phyloP scores from a whole-genome alignment of 73 alveolate genomes.

The Durusdinium trenchii region DNA sequence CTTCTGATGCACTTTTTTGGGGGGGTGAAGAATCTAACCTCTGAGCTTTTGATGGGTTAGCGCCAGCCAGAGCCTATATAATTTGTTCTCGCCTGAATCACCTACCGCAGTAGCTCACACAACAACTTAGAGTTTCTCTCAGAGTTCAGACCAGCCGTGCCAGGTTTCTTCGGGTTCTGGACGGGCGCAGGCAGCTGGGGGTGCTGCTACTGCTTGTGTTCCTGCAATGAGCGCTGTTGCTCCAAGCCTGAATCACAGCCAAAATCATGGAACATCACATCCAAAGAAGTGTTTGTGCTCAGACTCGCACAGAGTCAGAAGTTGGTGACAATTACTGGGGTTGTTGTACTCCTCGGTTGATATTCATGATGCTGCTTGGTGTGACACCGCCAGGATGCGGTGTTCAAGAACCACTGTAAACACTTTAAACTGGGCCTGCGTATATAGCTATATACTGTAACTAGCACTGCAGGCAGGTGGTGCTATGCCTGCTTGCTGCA shows the following conservation, averaged over 20 bases:
- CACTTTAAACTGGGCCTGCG: no score
- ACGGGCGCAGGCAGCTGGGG: neutral
- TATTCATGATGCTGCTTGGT: no score
- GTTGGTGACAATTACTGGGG: no score
- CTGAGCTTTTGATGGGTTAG: neutral
- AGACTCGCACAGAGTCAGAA: neutral
- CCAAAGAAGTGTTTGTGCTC: neutral
- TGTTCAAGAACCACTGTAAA: no score
- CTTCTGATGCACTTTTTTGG: neutral
- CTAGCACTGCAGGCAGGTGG: no score
- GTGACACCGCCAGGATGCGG: no score
- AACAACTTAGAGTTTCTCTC: no score
- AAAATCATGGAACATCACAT: neutral
- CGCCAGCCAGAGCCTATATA: neutral
- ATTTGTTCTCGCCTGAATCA: neutral
- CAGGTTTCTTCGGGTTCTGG: constrained; percentile 43
- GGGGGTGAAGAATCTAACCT: neutral
- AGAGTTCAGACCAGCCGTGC: neutral
- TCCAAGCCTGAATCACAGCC: neutral
- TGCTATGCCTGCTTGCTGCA: no score
- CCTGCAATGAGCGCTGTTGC: neutral
- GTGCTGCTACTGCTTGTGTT: neutral
- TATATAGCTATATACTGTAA: no score
- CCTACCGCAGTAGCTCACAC: neutral
- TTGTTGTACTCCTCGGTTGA: no score